Evolutionary conservation across 208 protist genomes (phyloP).

Genomic region (Trypanosoma caninum): DNA sequence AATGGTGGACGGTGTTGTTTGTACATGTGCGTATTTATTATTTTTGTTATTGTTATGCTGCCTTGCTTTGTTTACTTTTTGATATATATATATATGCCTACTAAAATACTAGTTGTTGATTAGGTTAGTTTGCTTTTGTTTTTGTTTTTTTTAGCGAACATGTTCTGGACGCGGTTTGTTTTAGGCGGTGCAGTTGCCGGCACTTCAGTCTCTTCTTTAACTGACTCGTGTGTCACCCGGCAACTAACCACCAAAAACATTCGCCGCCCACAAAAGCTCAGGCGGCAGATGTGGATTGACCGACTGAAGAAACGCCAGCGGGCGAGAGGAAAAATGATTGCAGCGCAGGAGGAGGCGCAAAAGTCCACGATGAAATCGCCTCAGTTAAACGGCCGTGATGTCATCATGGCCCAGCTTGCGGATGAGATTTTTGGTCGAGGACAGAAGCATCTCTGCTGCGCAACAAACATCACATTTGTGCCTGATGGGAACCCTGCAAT

Average conservation of each 20-base stretch:
- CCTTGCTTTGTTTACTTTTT: background rate
- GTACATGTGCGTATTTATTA: too few species aligned
- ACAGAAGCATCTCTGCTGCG: conserved; percentile 60
- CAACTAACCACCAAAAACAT: conserved; percentile 48
- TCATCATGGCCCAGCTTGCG: conserved; percentile 69
- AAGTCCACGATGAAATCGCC: conserved; percentile 23
- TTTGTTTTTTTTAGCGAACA: background rate
- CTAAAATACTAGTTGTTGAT: conserved; percentile 8
- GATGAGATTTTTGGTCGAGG: conserved; percentile 85
- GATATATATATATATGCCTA: background rate
- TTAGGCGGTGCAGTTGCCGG: background rate
- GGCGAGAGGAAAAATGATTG: conserved; percentile 39
- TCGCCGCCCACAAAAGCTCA: conserved; percentile 35
- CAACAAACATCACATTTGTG: conserved; percentile 80
- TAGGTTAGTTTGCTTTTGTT: background rate
- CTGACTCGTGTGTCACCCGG: conserved; percentile 42
- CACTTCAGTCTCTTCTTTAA: conserved; percentile 22
- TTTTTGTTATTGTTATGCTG: background rate
- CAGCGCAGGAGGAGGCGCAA: conserved; percentile 42
- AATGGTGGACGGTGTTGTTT: too few species aligned
- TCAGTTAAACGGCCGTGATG: conserved; percentile 59
- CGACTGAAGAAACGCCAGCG: conserved; percentile 36
- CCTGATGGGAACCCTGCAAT: conserved; percentile 84
- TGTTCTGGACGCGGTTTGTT: conserved; percentile 13
- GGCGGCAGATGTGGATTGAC: conserved; percentile 29